Conservation (phyloP, 768 basidiomycete species). For the Mycena sanguinolenta region DNA sequence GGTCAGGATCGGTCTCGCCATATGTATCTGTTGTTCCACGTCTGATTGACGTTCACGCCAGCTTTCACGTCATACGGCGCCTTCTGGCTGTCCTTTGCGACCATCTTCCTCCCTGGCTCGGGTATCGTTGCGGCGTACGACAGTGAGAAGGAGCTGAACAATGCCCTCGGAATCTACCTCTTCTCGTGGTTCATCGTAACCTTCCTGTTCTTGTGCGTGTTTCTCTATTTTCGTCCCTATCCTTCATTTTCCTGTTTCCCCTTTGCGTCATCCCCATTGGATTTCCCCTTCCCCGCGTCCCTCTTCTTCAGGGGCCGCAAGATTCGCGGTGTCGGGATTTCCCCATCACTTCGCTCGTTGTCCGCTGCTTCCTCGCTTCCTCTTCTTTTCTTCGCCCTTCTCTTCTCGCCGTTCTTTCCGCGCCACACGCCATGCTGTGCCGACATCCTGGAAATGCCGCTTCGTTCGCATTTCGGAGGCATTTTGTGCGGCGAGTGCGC, state of each 20-base stretch:
- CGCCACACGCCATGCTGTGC: background rate
- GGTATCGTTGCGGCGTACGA: slow-evolving; percentile 72
- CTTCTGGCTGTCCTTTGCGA: slow-evolving; percentile 90
- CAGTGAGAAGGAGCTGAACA: slow-evolving; percentile 51
- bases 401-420: background rate
- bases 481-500: too few species aligned
- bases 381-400: too few species aligned
- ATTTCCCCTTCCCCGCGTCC: background rate
- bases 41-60: slow-evolving; percentile 43
- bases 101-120: slow-evolving; percentile 77
- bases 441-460: background rate
- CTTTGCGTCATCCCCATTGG: background rate
- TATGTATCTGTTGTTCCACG: background rate
- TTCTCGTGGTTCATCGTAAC: slow-evolving; percentile 82
- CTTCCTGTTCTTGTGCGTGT: slow-evolving; percentile 70
- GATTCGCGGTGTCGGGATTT: too few species aligned
- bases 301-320: too few species aligned
- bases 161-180: slow-evolving; percentile 81
- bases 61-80: slow-evolving; percentile 89
- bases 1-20: slow-evolving; percentile 60
- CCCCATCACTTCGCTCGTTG: too few species aligned
- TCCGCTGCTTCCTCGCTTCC: background rate
- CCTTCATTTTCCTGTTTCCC: background rate
- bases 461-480: background rate
- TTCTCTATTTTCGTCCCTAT: slow-evolving; percentile 5